A percentile compares a stretch with the other conserved stretches of the same genome.
Conservation (phyloP, 2,329 filamentous ascomycete genomes). For the Bipolaris sorokiniana region DNA sequence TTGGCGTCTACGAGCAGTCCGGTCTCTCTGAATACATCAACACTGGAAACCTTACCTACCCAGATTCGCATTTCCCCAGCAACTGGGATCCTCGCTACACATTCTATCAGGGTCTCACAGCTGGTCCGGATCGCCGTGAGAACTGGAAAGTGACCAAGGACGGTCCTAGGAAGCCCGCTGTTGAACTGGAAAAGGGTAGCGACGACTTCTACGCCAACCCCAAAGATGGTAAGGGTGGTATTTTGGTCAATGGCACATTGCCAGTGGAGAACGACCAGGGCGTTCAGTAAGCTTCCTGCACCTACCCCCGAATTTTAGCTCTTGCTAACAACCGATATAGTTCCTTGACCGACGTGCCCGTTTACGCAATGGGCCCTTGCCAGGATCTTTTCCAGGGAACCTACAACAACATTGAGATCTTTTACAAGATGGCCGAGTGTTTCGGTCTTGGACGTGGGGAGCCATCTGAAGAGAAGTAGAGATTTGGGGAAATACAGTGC, state of each 20-base stretch:
- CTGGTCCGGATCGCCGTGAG: constrained; percentile 77
- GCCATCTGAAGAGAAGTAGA: neutral
- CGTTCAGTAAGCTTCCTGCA: constrained; percentile 31
- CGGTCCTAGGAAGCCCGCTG: constrained; percentile 67
- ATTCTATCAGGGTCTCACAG: constrained; percentile 73
- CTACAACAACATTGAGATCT: constrained; percentile 74
- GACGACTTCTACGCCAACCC: constrained; percentile 71
- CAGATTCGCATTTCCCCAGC: constrained; percentile 71
- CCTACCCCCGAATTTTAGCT: no score
- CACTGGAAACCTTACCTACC: constrained; percentile 66
- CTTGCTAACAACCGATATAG: constrained; percentile 4
- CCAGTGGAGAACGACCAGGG: constrained; percentile 66
- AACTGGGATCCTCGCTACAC: constrained; percentile 88
- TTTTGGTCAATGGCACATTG: constrained; percentile 78
- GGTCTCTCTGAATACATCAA: constrained; percentile 78
- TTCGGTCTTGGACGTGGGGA: constrained; percentile 55
- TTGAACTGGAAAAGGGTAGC: constrained; percentile 56
- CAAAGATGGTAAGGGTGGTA: constrained; percentile 68
- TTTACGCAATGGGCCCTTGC: constrained; percentile 80
- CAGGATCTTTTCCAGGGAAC: constrained; percentile 75
- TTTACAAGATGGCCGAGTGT: constrained; percentile 75
- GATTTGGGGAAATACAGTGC: neutral
- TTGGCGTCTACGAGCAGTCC: constrained; percentile 75
- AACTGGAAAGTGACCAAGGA: constrained; percentile 73
- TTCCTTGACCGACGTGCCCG: constrained; percentile 52